Conservation (phyloP, 805 yeast genomes). For the Teunomyces pallodes region DNA sequence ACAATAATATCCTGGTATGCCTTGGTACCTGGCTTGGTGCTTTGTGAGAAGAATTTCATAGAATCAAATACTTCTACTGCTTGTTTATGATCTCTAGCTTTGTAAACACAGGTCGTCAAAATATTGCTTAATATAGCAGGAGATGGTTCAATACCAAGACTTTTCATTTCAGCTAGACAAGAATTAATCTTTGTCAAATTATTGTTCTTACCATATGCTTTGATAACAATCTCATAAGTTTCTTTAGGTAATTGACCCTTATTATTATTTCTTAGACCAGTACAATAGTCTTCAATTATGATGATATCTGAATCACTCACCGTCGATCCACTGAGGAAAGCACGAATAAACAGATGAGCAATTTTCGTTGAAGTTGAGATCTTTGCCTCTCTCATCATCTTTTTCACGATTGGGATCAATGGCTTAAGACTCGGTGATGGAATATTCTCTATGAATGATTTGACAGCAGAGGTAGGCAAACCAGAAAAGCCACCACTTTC, state of each 20-base stretch:
- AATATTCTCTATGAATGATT: slow-evolving; percentile 36
- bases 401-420: slow-evolving; percentile 35
- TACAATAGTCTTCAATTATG: slow-evolving; percentile 31
- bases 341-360: slow-evolving; percentile 36
- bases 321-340: slow-evolving; percentile 24
- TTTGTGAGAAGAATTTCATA: slow-evolving; percentile 73
- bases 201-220: slow-evolving; percentile 43
- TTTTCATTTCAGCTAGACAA: slow-evolving; percentile 37
- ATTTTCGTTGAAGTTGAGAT: slow-evolving; percentile 30
- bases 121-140: slow-evolving; percentile 52
- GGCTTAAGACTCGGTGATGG: slow-evolving; percentile 36
- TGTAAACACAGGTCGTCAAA: slow-evolving; percentile 57
- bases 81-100: slow-evolving; percentile 48
- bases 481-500: slow-evolving; percentile 35
- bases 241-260: slow-evolving; percentile 29
- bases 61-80: slow-evolving; percentile 77
- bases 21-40: slow-evolving; percentile 62
- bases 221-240: slow-evolving; percentile 45
- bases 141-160: slow-evolving; percentile 39
- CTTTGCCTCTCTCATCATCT: slow-evolving; percentile 34
- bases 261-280: slow-evolving; percentile 19
- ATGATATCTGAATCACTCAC: slow-evolving; percentile 19
- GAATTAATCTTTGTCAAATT: slow-evolving; percentile 39
- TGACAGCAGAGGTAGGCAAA: slow-evolving; percentile 30
- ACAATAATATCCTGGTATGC: slow-evolving; percentile 74